These are phyloP conservation scores for Pilaira anomala DNA, from an alignment of 192 early-diverging fungal species.

Conservation along the genomic window DNA sequence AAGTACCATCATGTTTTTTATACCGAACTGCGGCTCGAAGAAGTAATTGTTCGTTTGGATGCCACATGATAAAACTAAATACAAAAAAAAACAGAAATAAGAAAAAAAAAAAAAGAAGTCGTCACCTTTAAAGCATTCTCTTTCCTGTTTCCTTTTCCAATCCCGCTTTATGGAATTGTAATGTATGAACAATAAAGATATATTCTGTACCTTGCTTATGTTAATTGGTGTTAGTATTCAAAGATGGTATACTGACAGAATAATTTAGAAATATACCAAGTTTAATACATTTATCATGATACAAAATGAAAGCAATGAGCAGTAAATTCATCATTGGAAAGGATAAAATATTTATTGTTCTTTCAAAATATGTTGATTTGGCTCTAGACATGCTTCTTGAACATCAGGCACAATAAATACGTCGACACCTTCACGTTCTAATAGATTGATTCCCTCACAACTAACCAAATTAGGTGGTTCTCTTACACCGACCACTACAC, in stretches of 20 bases:
- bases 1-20: slow-evolving; percentile 35
- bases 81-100: slow-evolving; percentile 65
- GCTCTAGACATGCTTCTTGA: slow-evolving; percentile 69
- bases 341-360: no score
- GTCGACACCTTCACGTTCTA: slow-evolving; percentile 68
- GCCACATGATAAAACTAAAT: slow-evolving; percentile 23
- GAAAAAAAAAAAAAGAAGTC: slow-evolving; percentile 89
- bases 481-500: slow-evolving; percentile 82
- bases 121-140: slow-evolving; percentile 38
- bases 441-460: slow-evolving; percentile 67
- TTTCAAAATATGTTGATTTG: no score
- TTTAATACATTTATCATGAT: no score
- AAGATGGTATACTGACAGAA: no score
- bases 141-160: no score
- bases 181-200: no score
- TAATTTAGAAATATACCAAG: no score
- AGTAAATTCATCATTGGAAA: no score
- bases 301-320: no score
- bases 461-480: slow-evolving; percentile 88
- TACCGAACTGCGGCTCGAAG: slow-evolving; percentile 27
- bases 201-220: no score
- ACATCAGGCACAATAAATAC: slow-evolving; percentile 71
- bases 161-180: no score
- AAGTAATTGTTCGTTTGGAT: slow-evolving; percentile 36
- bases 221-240: no score